phyloP scores from a whole-genome alignment of 805 yeast species.

The Yamadazyma olivae region DNA sequence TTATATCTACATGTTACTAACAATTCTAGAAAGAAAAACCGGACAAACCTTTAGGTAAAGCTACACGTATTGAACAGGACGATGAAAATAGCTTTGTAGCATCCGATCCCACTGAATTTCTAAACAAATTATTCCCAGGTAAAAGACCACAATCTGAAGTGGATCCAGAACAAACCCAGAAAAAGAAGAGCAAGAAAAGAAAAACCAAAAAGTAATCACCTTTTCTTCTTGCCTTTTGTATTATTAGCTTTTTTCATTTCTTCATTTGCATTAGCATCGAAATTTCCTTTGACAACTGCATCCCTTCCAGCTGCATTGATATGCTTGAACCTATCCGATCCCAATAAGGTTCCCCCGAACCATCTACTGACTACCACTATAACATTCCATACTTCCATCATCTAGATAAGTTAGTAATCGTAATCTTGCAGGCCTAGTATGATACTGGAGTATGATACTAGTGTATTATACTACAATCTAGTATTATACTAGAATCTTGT shows the following conservation, averaged over 20 bases:
- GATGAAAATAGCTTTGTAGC: constrained; percentile 1
- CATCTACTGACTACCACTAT: constrained; percentile 86
- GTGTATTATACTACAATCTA: too few species aligned
- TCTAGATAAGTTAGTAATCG: constrained; percentile 22
- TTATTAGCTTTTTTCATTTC: constrained; percentile 17
- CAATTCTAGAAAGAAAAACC: not conserved
- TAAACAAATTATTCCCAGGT: constrained; percentile 2
- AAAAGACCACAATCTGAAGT: not conserved
- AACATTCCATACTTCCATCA: constrained; percentile 80
- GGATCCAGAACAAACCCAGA: not conserved
- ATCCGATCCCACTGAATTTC: constrained; percentile 5
- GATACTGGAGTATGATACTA: not conserved
- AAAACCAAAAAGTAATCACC: constrained; percentile 9
- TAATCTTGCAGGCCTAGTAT: not conserved
- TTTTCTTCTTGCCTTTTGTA: constrained; percentile 24
- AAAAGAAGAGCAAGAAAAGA: constrained; percentile 6
- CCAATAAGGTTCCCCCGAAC: constrained; percentile 90
- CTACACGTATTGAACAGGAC: constrained; percentile 5
- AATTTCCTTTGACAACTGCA: constrained; percentile 67
- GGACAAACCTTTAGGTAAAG: constrained; percentile 2
- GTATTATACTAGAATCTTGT: too few species aligned
- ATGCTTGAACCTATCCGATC: constrained; percentile 93
- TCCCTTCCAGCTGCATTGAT: constrained; percentile 87
- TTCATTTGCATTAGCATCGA: constrained; percentile 19
- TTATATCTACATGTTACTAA: constrained; percentile 2